These are phyloP conservation scores for Zhuliangozyma blackwelliae DNA, from an alignment of 1,139 yeast genomes.

Conservation along the genomic window DNA sequence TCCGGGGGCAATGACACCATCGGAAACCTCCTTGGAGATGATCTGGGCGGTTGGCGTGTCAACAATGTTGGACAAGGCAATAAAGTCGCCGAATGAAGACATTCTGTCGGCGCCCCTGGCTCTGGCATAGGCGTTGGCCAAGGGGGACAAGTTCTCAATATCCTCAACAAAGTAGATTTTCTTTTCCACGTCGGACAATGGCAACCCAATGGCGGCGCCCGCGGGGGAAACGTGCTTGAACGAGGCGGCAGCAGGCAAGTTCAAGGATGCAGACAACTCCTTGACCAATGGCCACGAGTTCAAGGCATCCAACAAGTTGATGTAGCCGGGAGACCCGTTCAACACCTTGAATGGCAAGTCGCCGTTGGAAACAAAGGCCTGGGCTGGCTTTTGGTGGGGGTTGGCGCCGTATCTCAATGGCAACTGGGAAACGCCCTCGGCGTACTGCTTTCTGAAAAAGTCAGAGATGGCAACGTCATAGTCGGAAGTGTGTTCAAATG, in stretches of 20 bases:
- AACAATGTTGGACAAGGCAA: slow-evolving; percentile 93
- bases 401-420: slow-evolving; percentile 97
- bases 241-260: slow-evolving; percentile 97
- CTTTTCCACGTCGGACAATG: slow-evolving; percentile 86
- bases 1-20: slow-evolving; percentile 98
- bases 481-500: slow-evolving; percentile 97
- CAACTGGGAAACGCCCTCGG: slow-evolving; percentile 84
- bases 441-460: slow-evolving; percentile 94
- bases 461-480: slow-evolving; percentile 94
- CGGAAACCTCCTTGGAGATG: slow-evolving; percentile 94
- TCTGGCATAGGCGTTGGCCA: slow-evolving; percentile 97
- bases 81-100: slow-evolving; percentile 98
- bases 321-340: slow-evolving; percentile 95
- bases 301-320: slow-evolving; percentile 90
- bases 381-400: slow-evolving; percentile 99
- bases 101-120: slow-evolving; percentile 99
- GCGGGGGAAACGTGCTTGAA: slow-evolving; percentile 99
- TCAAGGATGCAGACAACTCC: slow-evolving; percentile 90
- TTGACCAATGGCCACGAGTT: slow-evolving; percentile 99
- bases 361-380: slow-evolving; percentile 84
- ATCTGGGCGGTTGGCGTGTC: slow-evolving; percentile 96
- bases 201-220: slow-evolving; percentile 96
- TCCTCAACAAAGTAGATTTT: slow-evolving; percentile 92
- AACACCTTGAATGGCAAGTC: slow-evolving; percentile 91
- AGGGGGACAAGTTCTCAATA: slow-evolving; percentile 90